phyloP scores from a whole-genome alignment of 75 land plant genomes.

The Pinus tabuliformis region DNA sequence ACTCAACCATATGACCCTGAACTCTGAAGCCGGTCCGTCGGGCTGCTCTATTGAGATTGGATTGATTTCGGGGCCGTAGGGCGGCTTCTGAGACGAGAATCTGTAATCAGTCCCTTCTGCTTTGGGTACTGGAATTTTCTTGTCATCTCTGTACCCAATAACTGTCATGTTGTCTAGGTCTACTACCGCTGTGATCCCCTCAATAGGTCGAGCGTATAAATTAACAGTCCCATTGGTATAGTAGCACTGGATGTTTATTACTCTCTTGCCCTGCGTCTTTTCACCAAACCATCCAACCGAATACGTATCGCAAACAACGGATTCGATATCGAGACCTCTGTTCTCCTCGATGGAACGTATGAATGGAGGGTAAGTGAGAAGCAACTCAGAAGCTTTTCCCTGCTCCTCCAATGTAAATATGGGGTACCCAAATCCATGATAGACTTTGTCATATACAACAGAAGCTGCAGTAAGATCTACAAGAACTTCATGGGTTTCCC shows the following conservation, averaged over 20 bases:
- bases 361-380: conserved; percentile 35
- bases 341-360: conserved; percentile 19
- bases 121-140: background rate
- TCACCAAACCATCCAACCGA: conserved; percentile 61
- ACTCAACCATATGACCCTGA: too few species aligned
- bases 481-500: conserved; percentile 37
- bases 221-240: conserved; percentile 41
- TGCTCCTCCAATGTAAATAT: conserved; percentile 40
- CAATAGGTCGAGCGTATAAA: conserved; percentile 55
- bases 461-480: conserved; percentile 31
- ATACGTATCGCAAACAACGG: conserved; percentile 35
- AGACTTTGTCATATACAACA: conserved; percentile 20
- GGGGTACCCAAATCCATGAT: conserved; percentile 49
- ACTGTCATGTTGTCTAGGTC: conserved; percentile 43
- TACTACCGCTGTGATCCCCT: conserved; percentile 45
- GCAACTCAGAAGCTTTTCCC: conserved; percentile 10
- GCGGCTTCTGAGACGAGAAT: conserved; percentile 5
- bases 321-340: conserved; percentile 34
- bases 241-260: conserved; percentile 42
- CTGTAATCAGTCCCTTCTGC: conserved; percentile 32
- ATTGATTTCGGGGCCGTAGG: conserved; percentile 11
- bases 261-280: conserved; percentile 26
- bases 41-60: conserved; percentile 32
- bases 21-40: conserved; percentile 15
- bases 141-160: background rate